Percentiles rank a stretch among this genome's conserved stretches.
Conservation (phyloP, 1,284 basidiomycete species). For the Rhodotorula sp. region DNA sequence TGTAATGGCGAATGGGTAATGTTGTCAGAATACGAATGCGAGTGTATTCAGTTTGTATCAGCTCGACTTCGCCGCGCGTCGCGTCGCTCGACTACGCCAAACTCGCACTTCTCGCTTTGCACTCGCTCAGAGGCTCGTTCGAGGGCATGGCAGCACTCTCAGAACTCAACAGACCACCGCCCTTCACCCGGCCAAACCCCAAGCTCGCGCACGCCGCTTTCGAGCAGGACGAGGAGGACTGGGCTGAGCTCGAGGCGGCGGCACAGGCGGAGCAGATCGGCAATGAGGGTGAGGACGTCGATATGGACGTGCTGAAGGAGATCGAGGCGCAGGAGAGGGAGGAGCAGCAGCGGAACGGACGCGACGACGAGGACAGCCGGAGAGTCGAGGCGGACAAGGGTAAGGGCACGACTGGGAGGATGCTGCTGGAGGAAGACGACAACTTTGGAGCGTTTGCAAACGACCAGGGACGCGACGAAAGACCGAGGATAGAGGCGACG, state of each 20-base stretch:
- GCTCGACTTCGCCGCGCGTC: not conserved
- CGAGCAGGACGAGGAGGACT: slow-evolving; percentile 18
- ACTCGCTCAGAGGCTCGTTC: not conserved
- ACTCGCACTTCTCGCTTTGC: not conserved
- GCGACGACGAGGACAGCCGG: not conserved
- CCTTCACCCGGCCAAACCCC: not conserved
- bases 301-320: slow-evolving; percentile 15
- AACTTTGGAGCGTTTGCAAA: slow-evolving; percentile 29
- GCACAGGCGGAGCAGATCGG: slow-evolving; percentile 2
- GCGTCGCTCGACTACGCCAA: not conserved
- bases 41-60: not conserved
- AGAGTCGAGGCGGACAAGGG: not conserved
- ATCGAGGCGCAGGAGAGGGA: slow-evolving; percentile 4
- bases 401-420: not conserved
- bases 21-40: not conserved
- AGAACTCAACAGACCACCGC: slow-evolving; percentile 21
- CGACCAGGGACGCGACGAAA: slow-evolving; percentile 5
- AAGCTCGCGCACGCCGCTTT: slow-evolving; percentile 4
- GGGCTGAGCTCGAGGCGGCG: slow-evolving; percentile 4
- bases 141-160: slow-evolving; percentile 19
- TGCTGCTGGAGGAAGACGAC: slow-evolving; percentile 22
- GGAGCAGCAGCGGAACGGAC: not conserved
- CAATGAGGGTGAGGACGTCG: slow-evolving; percentile 17
- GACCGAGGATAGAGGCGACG: too few relatives aligned
- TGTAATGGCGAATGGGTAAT: too few relatives aligned